Evolutionary conservation across 1,284 basidiomycete species (phyloP), one percentile per base, ranked within the genome.

Genomic region (Melampsora occidentalis): DNA sequence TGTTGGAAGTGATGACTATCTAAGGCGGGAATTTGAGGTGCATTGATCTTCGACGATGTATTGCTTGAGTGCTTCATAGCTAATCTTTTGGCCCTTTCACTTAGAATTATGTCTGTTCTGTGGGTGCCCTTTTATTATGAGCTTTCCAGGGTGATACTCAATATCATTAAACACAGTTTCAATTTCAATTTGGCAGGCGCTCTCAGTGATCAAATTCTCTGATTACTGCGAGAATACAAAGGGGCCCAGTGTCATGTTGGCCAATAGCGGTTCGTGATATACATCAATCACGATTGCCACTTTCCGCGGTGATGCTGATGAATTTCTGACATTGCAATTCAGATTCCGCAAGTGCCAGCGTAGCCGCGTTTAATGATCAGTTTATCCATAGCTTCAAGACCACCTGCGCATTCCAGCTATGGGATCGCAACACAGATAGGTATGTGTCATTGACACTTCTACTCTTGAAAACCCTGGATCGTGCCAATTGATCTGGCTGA

Each of bases 301-400:
- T 35, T 9, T 9, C 9, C 35, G 35, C 35, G 35, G 9, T 35
- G 35, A 35, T 35, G 35, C 35, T 35, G 9, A 35, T 35, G 3
- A 4, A 3, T 35, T 35, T 3, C 3, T 35, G 35, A 35, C 35
- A 35, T 4, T 53, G 18, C 51, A 53, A n/a, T 76, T 42, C 57
- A 76, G 46, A 75, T 46, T 75, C 78, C 69, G 69, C 69, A 57
- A 46, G 63, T 70, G 33, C 71, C 87, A 89, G 76, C 33, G 33
- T 64, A 33, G 65, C 71, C 28, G 90, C 93, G 80, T 97, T 95
- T 83, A 92, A 90, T 79, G 88, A 90, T 31, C 81, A 88, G 2
- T 97, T 92, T 90, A 88, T 96, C 31, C 85, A 88, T 0, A 90
- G 91, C 79, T 96, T 96, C 85, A 90, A 88, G 83, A 86, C 86